Conservation (phyloP, 139 green algal genomes). For the Raphidocelis subcapitata region DNA sequence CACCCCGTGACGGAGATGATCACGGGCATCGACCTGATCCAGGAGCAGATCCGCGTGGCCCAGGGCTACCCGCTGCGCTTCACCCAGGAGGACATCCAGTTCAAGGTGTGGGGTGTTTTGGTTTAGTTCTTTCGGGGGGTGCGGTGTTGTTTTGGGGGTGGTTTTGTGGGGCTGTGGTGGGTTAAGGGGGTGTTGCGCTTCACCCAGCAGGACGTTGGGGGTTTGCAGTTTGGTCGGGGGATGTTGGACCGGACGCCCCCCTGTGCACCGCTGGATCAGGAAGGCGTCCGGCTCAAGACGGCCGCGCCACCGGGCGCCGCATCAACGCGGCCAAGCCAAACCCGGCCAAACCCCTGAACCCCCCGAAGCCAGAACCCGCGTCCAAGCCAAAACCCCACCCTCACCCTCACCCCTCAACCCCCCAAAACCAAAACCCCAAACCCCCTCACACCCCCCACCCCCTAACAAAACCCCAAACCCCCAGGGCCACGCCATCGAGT, state of each 20-base stretch:
- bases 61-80: conserved; percentile 75
- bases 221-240: too few species aligned
- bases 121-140: not conserved
- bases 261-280: too few species aligned
- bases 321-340: not conserved
- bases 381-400: too few species aligned
- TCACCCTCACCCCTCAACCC: not conserved
- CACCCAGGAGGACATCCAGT: conserved; percentile 85
- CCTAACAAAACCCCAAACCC: not conserved
- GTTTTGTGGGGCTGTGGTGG: not conserved
- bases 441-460: not conserved
- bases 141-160: not conserved
- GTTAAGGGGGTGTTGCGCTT: not conserved
- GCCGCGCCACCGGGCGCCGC: too few species aligned
- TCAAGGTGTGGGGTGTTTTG: conserved; percentile 54
- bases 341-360: not conserved
- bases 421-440: not conserved
- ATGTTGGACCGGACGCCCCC: too few species aligned
- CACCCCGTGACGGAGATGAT: conserved; percentile 97
- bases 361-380: too few species aligned
- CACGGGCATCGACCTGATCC: conserved; percentile 90
- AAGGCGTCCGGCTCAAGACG: too few species aligned
- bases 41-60: conserved; percentile 90
- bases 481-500: conserved; percentile 91
- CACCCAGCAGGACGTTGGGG: too few species aligned